Conservation (phyloP, 495 filamentous ascomycete species). For the Parathielavia appendiculata region DNA sequence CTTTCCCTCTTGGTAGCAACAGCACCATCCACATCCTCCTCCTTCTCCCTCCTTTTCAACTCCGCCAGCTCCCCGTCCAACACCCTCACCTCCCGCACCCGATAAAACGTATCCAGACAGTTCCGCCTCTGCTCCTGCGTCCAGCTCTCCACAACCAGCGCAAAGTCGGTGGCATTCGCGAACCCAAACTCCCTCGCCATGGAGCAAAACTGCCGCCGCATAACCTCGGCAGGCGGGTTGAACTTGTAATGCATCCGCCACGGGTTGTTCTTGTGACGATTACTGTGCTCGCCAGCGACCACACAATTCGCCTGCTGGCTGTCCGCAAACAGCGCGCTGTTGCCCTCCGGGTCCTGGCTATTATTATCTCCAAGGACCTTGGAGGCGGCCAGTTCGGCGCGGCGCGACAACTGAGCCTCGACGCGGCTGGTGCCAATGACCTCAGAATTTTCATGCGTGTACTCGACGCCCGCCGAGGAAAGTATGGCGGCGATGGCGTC, state of each 20-base stretch:
- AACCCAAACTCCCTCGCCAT: constrained; percentile 83
- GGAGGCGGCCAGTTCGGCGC: constrained; percentile 61
- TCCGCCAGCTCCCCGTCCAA: constrained; percentile 21
- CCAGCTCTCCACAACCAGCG: constrained; percentile 88
- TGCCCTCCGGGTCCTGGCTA: constrained; percentile 22
- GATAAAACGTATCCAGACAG: constrained; percentile 80
- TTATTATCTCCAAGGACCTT: constrained; percentile 34
- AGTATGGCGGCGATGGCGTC: constrained; percentile 89
- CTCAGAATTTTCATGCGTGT: constrained; percentile 94
- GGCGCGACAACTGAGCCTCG: constrained; percentile 71
- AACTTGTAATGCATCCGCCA: constrained; percentile 57
- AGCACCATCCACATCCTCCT: neutral
- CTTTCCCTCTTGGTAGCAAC: neutral
- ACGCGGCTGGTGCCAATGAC: constrained; percentile 85
- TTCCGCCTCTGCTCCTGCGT: constrained; percentile 77
- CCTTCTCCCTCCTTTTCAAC: constrained; percentile 16
- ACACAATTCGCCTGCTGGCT: constrained; percentile 25
- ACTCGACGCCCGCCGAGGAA: constrained; percentile 81
- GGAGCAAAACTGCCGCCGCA: constrained; percentile 78
- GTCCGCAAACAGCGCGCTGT: constrained; percentile 34
- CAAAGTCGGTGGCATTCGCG: constrained; percentile 74
- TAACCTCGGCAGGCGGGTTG: constrained; percentile 69
- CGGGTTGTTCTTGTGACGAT: constrained; percentile 13
- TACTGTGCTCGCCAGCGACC: neutral
- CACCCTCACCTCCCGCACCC: constrained; percentile 38